phyloP scores from a whole-genome alignment of 768 basidiomycete species.

The Trametes maxima region DNA sequence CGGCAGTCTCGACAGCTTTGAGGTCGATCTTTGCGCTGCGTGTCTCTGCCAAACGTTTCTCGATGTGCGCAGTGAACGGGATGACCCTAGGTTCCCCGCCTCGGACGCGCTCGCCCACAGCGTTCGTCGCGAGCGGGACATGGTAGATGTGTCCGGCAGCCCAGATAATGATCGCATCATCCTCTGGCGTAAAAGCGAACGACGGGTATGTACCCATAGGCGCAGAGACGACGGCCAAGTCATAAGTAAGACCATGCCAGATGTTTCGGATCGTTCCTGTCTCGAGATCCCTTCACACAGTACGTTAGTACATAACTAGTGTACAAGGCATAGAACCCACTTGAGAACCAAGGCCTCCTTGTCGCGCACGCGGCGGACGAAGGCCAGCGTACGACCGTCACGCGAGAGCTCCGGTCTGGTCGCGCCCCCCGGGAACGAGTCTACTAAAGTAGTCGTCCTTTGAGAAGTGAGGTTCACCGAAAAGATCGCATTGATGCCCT shows the following conservation, averaged over 20 bases:
- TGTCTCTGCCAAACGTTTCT: slow-evolving; percentile 67
- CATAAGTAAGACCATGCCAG: slow-evolving; percentile 72
- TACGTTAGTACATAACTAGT: neutral
- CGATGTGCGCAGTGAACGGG: slow-evolving; percentile 62
- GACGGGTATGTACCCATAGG: slow-evolving; percentile 84
- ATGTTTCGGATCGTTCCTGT: slow-evolving; percentile 66
- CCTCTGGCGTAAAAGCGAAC: slow-evolving; percentile 65
- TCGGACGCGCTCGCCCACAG: slow-evolving; percentile 53
- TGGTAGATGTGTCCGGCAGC: slow-evolving; percentile 70
- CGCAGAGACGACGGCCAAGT: slow-evolving; percentile 61
- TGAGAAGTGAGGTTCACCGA: slow-evolving; percentile 63
- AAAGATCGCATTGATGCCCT: slow-evolving; percentile 72
- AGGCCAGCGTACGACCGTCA: slow-evolving; percentile 70
- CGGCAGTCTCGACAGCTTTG: slow-evolving; percentile 52
- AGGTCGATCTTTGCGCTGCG: slow-evolving; percentile 50
- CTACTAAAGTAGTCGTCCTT: slow-evolving; percentile 53
- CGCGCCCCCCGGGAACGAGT: slow-evolving; percentile 68
- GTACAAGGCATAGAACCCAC: slow-evolving; percentile 39
- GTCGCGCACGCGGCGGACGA: slow-evolving; percentile 72
- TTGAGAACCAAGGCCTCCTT: slow-evolving; percentile 74
- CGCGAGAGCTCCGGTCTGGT: slow-evolving; percentile 70
- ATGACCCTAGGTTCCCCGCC: slow-evolving; percentile 48
- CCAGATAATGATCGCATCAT: slow-evolving; percentile 70
- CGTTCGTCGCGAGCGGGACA: slow-evolving; percentile 57
- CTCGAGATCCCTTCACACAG: slow-evolving; percentile 53